Evolutionary conservation across 495 filamentous ascomycete species (phyloP).

Genomic region (Annulohypoxylon moriforme): DNA sequence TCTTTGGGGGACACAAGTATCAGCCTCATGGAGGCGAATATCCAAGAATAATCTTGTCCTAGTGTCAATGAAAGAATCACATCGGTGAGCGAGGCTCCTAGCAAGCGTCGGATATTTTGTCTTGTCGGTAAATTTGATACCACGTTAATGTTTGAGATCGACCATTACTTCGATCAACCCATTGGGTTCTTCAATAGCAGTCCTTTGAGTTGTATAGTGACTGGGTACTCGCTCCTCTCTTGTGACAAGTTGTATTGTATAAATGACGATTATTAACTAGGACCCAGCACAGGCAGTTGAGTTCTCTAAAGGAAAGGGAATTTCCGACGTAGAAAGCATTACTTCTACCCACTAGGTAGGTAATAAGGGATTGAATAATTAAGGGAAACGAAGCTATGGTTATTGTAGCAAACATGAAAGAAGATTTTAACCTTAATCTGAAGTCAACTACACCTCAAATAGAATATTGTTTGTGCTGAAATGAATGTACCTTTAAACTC

Average conservation of each 20-base stretch:
- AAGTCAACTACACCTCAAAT: background rate
- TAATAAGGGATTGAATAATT: background rate
- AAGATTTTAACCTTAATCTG: background rate
- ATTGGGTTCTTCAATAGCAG: background rate
- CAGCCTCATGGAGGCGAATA: conserved; percentile 16
- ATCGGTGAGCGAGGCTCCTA: background rate
- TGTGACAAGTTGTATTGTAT: too few species aligned
- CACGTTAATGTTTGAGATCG: background rate
- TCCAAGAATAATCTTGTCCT: conserved; percentile 26
- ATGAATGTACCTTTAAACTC: background rate
- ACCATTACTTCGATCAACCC: background rate
- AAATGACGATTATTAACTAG: background rate
- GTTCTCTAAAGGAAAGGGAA: too few species aligned
- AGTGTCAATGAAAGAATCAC: background rate
- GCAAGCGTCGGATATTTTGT: conserved; percentile 6
- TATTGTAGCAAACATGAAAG: background rate
- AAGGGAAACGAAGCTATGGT: too few species aligned
- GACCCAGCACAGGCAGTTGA: background rate
- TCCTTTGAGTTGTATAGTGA: background rate
- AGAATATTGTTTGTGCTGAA: too few species aligned
- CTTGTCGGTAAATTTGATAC: background rate
- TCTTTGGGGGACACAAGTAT: background rate
- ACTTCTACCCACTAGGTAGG: too few species aligned
- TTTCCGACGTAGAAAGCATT: background rate
- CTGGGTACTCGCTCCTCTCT: too few species aligned